Evolutionary conservation across 1,139 yeast genomes (phyloP).

Genomic region (Hansenula sp.): DNA sequence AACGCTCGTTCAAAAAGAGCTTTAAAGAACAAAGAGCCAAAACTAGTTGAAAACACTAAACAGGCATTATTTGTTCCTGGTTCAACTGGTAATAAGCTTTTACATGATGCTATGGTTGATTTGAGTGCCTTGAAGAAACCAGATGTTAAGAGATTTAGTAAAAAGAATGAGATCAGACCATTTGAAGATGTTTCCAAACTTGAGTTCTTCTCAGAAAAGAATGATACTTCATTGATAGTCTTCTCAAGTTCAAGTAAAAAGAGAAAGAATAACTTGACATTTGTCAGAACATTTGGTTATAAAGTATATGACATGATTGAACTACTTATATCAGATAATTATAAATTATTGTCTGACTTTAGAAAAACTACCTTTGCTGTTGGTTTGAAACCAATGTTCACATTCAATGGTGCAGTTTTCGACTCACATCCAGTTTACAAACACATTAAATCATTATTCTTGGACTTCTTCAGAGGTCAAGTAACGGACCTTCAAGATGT

Average conservation of each 20-base stretch:
- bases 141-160: constrained; percentile 75
- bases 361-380: constrained; percentile 74
- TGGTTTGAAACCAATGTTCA: constrained; percentile 93
- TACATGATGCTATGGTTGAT: constrained; percentile 90
- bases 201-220: constrained; percentile 92
- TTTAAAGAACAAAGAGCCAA: constrained; percentile 81
- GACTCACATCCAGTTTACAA: constrained; percentile 84
- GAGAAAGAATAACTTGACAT: constrained; percentile 88
- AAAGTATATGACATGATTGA: constrained; percentile 94
- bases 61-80: constrained; percentile 92
- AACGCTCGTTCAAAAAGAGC: constrained; percentile 97
- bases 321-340: constrained; percentile 64
- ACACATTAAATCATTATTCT: constrained; percentile 81
- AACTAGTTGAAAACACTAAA: constrained; percentile 84
- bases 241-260: constrained; percentile 81
- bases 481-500: constrained; percentile 83
- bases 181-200: constrained; percentile 86
- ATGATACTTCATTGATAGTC: constrained; percentile 85
- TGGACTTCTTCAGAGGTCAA: constrained; percentile 91
- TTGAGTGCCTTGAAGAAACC: constrained; percentile 91
- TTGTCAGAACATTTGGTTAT: constrained; percentile 84
- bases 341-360: constrained; percentile 76
- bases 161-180: constrained; percentile 86
- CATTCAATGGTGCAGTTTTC: constrained; percentile 89
- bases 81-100: constrained; percentile 66